Evolutionary conservation across 1,284 basidiomycete genomes (phyloP).

Genomic region (Phaffia rhodozyma): DNA sequence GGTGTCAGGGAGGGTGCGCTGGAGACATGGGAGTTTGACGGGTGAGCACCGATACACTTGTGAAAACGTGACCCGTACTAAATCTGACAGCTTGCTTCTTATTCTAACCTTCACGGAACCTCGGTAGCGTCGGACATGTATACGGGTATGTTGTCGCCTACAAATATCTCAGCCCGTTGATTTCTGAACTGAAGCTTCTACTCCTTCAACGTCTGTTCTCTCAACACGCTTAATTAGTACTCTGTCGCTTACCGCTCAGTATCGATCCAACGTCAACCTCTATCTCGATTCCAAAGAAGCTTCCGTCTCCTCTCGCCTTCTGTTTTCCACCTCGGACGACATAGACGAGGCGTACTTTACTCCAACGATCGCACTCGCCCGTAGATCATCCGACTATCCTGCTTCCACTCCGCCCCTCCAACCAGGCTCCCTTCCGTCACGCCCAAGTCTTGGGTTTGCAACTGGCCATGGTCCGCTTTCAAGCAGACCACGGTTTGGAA

Average conservation of each 20-base stretch:
- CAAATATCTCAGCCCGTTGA: not conserved
- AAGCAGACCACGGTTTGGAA: constrained; percentile 9
- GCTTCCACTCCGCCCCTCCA: not conserved
- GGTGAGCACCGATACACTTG: not conserved
- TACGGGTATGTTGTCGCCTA: constrained; percentile 10
- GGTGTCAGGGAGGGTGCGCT: not conserved
- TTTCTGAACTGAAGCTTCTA: too few relatives aligned
- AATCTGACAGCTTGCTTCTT: too few relatives aligned
- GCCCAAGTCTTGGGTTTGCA: too few relatives aligned
- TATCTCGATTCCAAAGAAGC: constrained; percentile 11
- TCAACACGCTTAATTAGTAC: not conserved
- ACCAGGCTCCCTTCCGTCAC: not conserved
- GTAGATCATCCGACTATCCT: not conserved
- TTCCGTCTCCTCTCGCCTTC: not conserved
- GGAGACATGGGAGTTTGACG: constrained; percentile 7
- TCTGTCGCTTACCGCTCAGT: not conserved
- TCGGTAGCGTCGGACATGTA: constrained; percentile 1
- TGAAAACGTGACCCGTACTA: too few relatives aligned
- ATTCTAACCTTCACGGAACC: too few relatives aligned
- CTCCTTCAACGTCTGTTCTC: too few relatives aligned
- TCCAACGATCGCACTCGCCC: constrained; percentile 5
- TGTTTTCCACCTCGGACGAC: not conserved
- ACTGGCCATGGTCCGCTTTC: too few relatives aligned
- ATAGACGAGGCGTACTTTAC: constrained; percentile 10
- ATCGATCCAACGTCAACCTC: constrained; percentile 8